Evolutionary conservation across 768 basidiomycete species (phyloP).

Genomic region (Mycena chlorophos): DNA sequence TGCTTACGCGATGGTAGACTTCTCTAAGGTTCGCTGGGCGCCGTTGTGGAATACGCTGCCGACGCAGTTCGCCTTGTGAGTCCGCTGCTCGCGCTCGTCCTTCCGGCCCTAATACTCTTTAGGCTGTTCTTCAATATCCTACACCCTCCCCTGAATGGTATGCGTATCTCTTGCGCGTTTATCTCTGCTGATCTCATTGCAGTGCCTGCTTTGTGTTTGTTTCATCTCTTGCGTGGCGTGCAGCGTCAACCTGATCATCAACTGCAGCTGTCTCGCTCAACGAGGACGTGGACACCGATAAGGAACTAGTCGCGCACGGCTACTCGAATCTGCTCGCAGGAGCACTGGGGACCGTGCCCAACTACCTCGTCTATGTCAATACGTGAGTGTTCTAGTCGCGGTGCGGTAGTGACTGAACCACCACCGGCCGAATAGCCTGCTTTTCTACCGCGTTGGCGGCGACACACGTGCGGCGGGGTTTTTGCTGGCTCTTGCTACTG

Average conservation of each 20-base stretch:
- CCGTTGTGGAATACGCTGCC: slow-evolving; percentile 84
- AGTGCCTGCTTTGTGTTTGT: background rate
- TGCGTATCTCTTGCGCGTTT: slow-evolving; percentile 50
- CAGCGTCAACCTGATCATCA: background rate
- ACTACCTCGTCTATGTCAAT: slow-evolving; percentile 88
- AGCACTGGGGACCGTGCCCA: slow-evolving; percentile 79
- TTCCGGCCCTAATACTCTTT: background rate
- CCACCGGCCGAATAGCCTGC: background rate
- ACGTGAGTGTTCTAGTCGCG: slow-evolving; percentile 58
- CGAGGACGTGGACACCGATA: slow-evolving; percentile 87
- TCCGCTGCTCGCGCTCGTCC: slow-evolving; percentile 10
- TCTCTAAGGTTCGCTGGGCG: slow-evolving; percentile 54
- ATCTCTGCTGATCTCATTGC: background rate
- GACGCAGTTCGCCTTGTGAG: slow-evolving; percentile 89
- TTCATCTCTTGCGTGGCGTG: background rate
- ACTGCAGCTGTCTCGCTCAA: slow-evolving; percentile 78
- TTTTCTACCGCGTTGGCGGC: slow-evolving; percentile 92
- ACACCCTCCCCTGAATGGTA: slow-evolving; percentile 86
- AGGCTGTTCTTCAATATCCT: slow-evolving; percentile 84
- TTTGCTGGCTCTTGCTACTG: slow-evolving; percentile 76
- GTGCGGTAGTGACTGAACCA: background rate
- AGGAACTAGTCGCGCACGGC: slow-evolving; percentile 90
- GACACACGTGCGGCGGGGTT: slow-evolving; percentile 81
- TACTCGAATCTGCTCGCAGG: slow-evolving; percentile 88
- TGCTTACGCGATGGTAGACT: slow-evolving; percentile 45